Evolutionary conservation across 352 stramenopile genomes (phyloP), one percentile per base, ranked within the genome.

Genomic region (Globisporangium alternatum): DNA sequence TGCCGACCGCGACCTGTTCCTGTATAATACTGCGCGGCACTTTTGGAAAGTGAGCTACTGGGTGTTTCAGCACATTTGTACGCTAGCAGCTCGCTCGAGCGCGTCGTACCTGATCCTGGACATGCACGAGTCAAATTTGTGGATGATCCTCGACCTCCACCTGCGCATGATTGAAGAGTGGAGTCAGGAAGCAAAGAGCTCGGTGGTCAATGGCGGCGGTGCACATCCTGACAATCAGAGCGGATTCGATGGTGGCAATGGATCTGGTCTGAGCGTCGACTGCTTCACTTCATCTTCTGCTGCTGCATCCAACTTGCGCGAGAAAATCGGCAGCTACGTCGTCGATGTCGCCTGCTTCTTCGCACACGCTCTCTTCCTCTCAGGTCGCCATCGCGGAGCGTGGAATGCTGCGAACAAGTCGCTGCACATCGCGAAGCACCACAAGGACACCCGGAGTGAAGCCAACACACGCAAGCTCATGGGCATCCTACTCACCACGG

Each of bases 21-120:
- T 89, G 22, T 88, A 85, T 71, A 88, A 89, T 49, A 79, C 66
- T 17, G 81, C 82, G 12, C 74, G 77, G 3, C 82, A 91, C 56
- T 91, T 91, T 41, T 88, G 77, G 64, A 91, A 90, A 67, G 82
- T 91, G 17, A 90, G 77, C 48, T 89, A 72, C 41, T 93, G 85
- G 85, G 75, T 91, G 5, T 90, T 91, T 37, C 79, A 91, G 60
- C 80, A 91, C 53, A 93, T 93, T 57, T 91, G 85, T 60, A 93
- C 85, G 10, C 69, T 93, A 2, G 76, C 82, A 8, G 71, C 83
- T 10, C 78, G 85, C 57, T 93, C 85, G 6, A 90, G 73, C 28
- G 85, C 85, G 5, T 81, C 85, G 31, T 93, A 93, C 56, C 61
- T 93, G 71, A 88, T 93, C 51, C 57, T 93, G 13, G 85, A 93